Percentiles rank a stretch among this genome's conserved stretches.
phyloP scores from a whole-genome alignment of 768 basidiomycete genomes.

The Pisolithus tinctorius region DNA sequence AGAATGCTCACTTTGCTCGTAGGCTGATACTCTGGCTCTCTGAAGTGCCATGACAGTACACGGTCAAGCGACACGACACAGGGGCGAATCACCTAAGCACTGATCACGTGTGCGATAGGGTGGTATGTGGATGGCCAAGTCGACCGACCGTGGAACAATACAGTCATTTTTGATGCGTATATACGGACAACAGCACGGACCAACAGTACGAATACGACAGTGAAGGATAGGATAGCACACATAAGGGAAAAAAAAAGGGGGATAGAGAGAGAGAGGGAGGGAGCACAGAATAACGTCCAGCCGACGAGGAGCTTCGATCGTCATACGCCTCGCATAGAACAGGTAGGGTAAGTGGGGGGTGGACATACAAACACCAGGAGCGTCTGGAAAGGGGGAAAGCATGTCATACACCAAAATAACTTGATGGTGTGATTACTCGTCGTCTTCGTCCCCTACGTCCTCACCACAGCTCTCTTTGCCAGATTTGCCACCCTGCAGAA shows the following conservation, averaged over 20 bases:
- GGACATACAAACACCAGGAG: constrained; percentile 7
- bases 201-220: constrained; percentile 16
- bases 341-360: constrained; percentile 4
- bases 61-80: background rate
- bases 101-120: constrained; percentile 13
- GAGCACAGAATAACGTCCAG: constrained; percentile 5
- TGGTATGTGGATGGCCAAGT: no score
- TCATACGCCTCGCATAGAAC: constrained; percentile 26
- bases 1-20: constrained; percentile 15
- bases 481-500: constrained; percentile 22
- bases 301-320: constrained; percentile 13
- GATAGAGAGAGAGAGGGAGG: constrained; percentile 10
- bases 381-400: constrained; percentile 8
- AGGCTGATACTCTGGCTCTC: constrained; percentile 2
- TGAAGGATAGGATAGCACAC: constrained; percentile 21
- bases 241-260: background rate
- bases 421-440: constrained; percentile 25
- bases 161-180: constrained; percentile 25
- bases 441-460: constrained; percentile 32
- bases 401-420: background rate
- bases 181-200: constrained; percentile 25
- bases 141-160: constrained; percentile 5
- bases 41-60: background rate
- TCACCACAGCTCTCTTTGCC: constrained; percentile 35
- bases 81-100: background rate